Conservation (phyloP, 148 eudicot species). For the Rhododendron griersonianum region DNA sequence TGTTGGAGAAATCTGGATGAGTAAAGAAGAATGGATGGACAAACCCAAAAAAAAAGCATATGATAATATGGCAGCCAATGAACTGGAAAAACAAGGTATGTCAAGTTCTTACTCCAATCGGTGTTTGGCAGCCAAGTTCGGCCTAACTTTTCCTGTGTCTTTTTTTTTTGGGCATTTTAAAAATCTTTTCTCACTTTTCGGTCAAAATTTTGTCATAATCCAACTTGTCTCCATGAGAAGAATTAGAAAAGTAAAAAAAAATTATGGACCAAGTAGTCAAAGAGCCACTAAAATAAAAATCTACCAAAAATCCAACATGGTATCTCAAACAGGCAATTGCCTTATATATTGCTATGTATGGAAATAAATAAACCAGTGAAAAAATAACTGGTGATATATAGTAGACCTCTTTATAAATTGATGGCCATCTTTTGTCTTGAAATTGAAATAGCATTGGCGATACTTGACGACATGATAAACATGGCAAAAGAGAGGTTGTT, state of each 20-base stretch:
- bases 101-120: conserved; percentile 2
- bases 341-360: not conserved
- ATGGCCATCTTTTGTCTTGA: not conserved
- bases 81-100: conserved; percentile 62
- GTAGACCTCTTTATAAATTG: not conserved
- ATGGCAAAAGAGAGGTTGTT: conserved; percentile 62
- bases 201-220: not conserved
- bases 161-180: not conserved
- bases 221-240: not conserved
- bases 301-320: not conserved
- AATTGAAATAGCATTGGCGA: conserved; percentile 42
- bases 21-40: conserved; percentile 52
- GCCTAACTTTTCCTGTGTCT: not conserved
- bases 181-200: not conserved
- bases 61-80: conserved; percentile 29
- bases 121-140: not conserved
- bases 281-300: not conserved
- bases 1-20: conserved; percentile 72
- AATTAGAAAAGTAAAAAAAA: not conserved
- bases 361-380: not conserved
- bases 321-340: not conserved
- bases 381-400: not conserved
- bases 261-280: not conserved
- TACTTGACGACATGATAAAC: conserved; percentile 66
- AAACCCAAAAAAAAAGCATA: conserved; percentile 31